These are phyloP conservation scores for Tulasnella sp. DNA, from an alignment of 768 basidiomycete species.

Conservation along the genomic window DNA sequence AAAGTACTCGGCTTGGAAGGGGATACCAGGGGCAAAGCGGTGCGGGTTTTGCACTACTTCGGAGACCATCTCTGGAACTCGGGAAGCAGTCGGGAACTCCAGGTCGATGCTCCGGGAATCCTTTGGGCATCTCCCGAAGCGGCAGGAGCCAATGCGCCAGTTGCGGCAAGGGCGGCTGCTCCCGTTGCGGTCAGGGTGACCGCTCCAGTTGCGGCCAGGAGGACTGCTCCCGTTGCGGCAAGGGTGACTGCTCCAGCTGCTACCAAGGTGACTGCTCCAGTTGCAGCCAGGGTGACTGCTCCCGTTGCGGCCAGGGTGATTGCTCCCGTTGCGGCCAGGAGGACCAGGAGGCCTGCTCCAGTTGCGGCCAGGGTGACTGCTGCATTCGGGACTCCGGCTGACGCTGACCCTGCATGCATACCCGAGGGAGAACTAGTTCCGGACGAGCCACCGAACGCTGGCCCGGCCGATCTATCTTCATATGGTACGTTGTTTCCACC, in stretches of 20 bases:
- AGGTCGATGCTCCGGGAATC: conserved; percentile 39
- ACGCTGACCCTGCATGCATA: not conserved
- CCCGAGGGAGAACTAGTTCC: not conserved
- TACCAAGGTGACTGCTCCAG: not conserved
- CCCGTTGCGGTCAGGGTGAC: no score
- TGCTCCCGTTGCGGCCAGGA: no score
- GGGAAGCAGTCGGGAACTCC: conserved; percentile 64
- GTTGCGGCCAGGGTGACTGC: no score
- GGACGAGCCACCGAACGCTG: not conserved
- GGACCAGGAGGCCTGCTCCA: no score
- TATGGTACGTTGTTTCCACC: not conserved
- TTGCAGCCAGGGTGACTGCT: not conserved
- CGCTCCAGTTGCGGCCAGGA: not conserved
- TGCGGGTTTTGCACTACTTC: conserved; percentile 72
- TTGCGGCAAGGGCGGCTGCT: no score
- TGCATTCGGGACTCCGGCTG: not conserved
- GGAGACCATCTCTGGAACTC: conserved; percentile 75
- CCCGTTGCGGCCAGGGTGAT: no score
- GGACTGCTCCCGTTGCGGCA: not conserved
- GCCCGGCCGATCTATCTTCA: not conserved
- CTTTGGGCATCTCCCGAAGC: not conserved
- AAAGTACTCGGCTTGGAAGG: conserved; percentile 39
- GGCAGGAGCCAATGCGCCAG: conserved; percentile 39
- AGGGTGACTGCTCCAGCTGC: not conserved
- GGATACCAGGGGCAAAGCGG: conserved; percentile 79